Conservation (phyloP, 805 yeast species). For the Zygoascus ofunaensis region DNA sequence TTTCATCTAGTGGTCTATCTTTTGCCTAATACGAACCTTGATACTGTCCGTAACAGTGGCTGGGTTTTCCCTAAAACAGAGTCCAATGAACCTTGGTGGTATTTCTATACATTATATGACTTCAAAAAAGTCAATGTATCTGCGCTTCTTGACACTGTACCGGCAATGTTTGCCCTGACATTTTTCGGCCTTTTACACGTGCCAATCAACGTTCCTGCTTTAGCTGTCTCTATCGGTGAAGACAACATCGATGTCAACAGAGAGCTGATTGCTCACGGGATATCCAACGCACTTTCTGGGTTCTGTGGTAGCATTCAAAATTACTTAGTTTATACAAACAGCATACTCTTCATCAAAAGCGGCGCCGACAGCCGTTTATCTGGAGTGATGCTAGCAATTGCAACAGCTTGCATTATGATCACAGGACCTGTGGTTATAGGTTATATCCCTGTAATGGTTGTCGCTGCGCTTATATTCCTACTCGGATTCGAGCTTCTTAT, state of each 20-base stretch:
- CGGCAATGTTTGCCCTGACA: constrained; percentile 91
- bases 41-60: constrained; percentile 57
- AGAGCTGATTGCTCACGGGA: constrained; percentile 91
- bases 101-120: constrained; percentile 66
- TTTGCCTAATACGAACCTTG: constrained; percentile 58
- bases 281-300: constrained; percentile 81
- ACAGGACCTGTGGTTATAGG: constrained; percentile 92
- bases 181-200: constrained; percentile 95
- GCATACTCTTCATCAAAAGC: constrained; percentile 82
- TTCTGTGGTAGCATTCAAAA: constrained; percentile 82
- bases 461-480: constrained; percentile 82
- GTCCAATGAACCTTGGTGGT: constrained; percentile 75
- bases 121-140: constrained; percentile 68
- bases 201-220: constrained; percentile 95
- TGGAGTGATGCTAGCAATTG: constrained; percentile 79
- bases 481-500: constrained; percentile 83
- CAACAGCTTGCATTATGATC: constrained; percentile 72
- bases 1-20: constrained; percentile 62
- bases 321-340: constrained; percentile 89
- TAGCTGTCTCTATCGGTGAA: constrained; percentile 82
- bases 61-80: constrained; percentile 73
- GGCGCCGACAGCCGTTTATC: constrained; percentile 89
- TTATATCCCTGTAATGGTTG: constrained; percentile 90
- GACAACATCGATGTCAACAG: constrained; percentile 77
- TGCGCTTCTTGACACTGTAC: constrained; percentile 57